A percentile compares a stretch with the other conserved stretches of the same genome.
These are phyloP conservation scores for Nicotiana tabacum DNA, from an alignment of 257 asterid genomes.

Conservation along the genomic window DNA sequence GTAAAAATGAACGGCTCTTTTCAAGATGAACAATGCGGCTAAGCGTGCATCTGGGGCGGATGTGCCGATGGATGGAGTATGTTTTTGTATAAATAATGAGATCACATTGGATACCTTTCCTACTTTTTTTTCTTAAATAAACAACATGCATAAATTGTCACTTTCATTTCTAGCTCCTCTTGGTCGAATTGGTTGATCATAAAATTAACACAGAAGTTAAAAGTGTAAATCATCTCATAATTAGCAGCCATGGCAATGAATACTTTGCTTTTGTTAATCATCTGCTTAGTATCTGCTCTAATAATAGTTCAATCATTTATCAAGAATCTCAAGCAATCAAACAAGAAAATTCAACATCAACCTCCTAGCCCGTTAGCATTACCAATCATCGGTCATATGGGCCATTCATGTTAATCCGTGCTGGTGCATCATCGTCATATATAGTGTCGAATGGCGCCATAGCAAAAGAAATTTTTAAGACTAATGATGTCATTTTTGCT, in stretches of 20 bases:
- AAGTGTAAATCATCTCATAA: not conserved
- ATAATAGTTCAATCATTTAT: not conserved
- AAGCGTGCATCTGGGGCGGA: too few relatives aligned
- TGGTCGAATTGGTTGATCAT: not conserved
- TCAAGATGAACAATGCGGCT: too few relatives aligned
- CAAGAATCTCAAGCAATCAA: not conserved
- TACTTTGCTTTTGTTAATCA: not conserved
- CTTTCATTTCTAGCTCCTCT: too few relatives aligned
- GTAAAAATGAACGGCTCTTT: too few relatives aligned
- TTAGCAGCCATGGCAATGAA: slow-evolving; percentile 7
- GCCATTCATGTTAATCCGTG: slow-evolving; percentile 21
- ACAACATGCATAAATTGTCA: too few relatives aligned
- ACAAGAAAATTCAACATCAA: not conserved
- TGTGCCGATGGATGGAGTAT: too few relatives aligned
- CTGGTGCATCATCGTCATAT: slow-evolving; percentile 13
- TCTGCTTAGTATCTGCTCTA: not conserved
- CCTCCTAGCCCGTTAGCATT: slow-evolving; percentile 25
- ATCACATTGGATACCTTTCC: too few relatives aligned
- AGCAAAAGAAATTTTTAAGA: slow-evolving; percentile 22
- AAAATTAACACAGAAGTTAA: not conserved
- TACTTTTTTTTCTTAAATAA: too few relatives aligned
- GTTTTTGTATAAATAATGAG: too few relatives aligned
- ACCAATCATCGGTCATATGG: slow-evolving; percentile 29
- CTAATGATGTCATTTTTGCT: slow-evolving; percentile 22
- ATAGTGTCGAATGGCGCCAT: slow-evolving; percentile 18